Evolutionary conservation across 2,329 filamentous ascomycete species (phyloP).

Genomic region (Alternaria consortialis): DNA sequence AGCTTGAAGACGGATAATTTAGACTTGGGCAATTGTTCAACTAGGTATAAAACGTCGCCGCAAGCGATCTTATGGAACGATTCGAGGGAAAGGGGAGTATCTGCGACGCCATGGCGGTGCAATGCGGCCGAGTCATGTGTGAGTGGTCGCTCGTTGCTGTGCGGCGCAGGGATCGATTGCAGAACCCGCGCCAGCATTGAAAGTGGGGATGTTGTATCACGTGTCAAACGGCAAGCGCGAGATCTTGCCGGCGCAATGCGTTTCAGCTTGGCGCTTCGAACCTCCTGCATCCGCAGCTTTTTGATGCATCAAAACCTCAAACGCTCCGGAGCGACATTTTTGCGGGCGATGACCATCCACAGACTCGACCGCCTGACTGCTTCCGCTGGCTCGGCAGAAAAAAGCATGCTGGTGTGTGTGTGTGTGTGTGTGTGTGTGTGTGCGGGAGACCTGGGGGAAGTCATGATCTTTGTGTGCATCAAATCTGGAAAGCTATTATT

Average conservation of each 20-base stretch:
- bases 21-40: neutral
- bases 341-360: neutral
- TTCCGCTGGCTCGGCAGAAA: neutral
- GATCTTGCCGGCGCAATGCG: conserved; percentile 12
- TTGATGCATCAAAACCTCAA: conserved; percentile 22
- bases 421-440: neutral
- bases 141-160: conserved; percentile 13
- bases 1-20: neutral
- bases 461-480: neutral
- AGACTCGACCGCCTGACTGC: neutral
- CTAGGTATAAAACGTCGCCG: neutral
- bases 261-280: conserved; percentile 32
- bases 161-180: conserved; percentile 19
- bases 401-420: neutral
- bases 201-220: conserved; percentile 20
- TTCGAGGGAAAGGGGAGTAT: conserved; percentile 21
- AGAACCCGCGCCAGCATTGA: conserved; percentile 11
- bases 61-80: conserved; percentile 6
- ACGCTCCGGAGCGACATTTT: conserved; percentile 19
- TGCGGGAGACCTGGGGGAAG: neutral
- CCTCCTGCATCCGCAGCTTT: conserved; percentile 17
- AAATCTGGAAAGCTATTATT: conserved; percentile 4
- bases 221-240: conserved; percentile 13
- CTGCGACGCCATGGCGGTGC: conserved; percentile 21
- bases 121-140: conserved; percentile 22